Evolutionary conservation across 2,329 filamentous ascomycete genomes (phyloP), one percentile per base, ranked within the genome.

Genomic region (Pseudogymnoascus sp.): DNA sequence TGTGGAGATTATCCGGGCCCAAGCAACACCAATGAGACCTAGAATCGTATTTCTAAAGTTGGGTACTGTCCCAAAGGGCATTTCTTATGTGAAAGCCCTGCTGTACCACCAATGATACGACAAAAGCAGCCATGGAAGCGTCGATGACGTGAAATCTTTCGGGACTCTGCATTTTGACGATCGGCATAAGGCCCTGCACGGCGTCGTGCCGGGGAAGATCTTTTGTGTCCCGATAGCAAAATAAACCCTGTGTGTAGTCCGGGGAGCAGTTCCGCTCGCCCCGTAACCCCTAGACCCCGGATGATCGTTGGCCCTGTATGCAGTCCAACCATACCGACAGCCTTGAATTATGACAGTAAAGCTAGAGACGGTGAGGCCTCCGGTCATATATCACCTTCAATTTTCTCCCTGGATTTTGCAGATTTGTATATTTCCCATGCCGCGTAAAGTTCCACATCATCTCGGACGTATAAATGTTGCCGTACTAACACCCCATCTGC

Each of bases 261-360:
- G 5, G 47, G 28, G 28, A 54, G 47, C 28, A 18, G 47, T 35
- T 35, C 47, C 47, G 28, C 2, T 54, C 47, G 28, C 47, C 47
- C 47, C 47, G 47, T 54, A 54, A 54, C 28, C 47, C 28, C 28
- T 54, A 30, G 47, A 33, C 47, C 28, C 28, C 47, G 16, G 28
- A 33, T 54, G 47, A 54, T 54, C 28, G 47, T 54, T 20, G 47
- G 47, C 47, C 47, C 47, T 54, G 28, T 54, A 54, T 54, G 28
- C 47, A 33, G 47, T 54, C 47, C 47, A 33, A 54, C 47, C 47
- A 54, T 54, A 28, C 28, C 47, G 16, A 54, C 47, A 54, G 47
- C 47, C 28, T 54, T 33, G 47, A 20, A 33, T 54, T 54, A 16
- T 54, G 47, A 54, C 47, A 54, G 47, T 16, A 54, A 35, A 28